Base-by-base conservation (phyloP, 1,284 basidiomycete species). In the Apiotrichum mycotoxinovorans region DNA sequence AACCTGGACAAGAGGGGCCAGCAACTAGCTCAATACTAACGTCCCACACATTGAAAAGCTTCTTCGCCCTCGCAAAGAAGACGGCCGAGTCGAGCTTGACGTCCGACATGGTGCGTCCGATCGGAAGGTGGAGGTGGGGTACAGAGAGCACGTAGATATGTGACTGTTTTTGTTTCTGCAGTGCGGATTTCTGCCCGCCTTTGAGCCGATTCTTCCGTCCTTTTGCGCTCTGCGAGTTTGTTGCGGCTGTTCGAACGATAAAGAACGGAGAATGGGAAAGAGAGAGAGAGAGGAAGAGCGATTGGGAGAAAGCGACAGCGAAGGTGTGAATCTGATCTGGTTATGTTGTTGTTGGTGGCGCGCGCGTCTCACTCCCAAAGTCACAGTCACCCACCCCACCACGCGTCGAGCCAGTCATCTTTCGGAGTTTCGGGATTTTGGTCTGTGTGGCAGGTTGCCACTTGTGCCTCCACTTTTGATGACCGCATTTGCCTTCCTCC, bases 41-140 rank as follows among this genome's bases (percentile, higher is more conserved):
- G 64, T 83, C 83, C 90, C 89, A 91, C 46, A 82, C 80, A 63
- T 85, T 81, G 64, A 87, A 84, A 48, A 92, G 80, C 57, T 79
- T 80, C 71, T 84, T 82, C 22, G 89, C 76, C 48, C 89, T 84
- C 64, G 84, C 78, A 61, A 82, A 83, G 68, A 91, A 90, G 44
- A 83, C 77, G 22, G 64, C 67, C 14, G 73, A 73, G 66, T 84
- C 83, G 44, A 83, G 76, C 64, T 79, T 76, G 57, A 83, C 66
- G 61, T 77, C 80, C 50, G 73, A 64, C 81, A 81, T 82, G 49
- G 45, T 51, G 56, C 4, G 22, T 15, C 43, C 7, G 35, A 22
- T n/a, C 12, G n/a, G 25, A 17, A 47, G 35, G 49, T 51, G 51
- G 34, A 52, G 52, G 34, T 38, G 51, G 35, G 53, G n/a, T n/a